Conservation (phyloP, 805 yeast genomes). For the Kluyveromyces nonfermentans region DNA sequence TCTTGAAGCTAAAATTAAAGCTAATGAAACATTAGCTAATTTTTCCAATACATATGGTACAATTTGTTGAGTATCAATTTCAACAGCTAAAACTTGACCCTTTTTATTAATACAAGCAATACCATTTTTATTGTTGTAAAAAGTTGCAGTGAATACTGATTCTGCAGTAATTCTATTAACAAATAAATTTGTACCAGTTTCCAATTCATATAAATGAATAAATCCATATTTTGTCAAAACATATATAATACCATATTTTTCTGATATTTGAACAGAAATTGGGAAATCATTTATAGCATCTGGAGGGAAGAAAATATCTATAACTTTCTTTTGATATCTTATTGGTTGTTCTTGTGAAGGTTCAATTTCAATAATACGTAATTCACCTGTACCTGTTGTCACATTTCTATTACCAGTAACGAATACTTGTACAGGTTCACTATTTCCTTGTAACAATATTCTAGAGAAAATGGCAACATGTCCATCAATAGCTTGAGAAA, state of each 20-base stretch:
- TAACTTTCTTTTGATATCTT: constrained; percentile 70
- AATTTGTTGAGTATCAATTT: constrained; percentile 72
- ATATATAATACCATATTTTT: constrained; percentile 78
- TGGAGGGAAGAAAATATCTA: constrained; percentile 92
- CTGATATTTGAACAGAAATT: constrained; percentile 77
- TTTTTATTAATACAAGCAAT: constrained; percentile 86
- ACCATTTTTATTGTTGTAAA: constrained; percentile 67
- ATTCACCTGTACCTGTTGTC: constrained; percentile 63
- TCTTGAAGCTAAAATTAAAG: constrained; percentile 81
- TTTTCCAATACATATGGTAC: constrained; percentile 84
- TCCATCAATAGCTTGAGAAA: constrained; percentile 95
- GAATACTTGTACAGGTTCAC: constrained; percentile 70
- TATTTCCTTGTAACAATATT: constrained; percentile 63
- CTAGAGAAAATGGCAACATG: constrained; percentile 89
- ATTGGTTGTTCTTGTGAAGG: constrained; percentile 37
- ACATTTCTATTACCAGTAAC: constrained; percentile 87
- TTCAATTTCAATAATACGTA: constrained; percentile 93
- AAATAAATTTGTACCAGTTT: constrained; percentile 83
- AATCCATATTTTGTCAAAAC: constrained; percentile 93
- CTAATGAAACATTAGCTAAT: constrained; percentile 77
- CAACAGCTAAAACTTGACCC: constrained; percentile 92
- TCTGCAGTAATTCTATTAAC: constrained; percentile 95
- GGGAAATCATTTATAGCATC: constrained; percentile 97
- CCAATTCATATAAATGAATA: constrained; percentile 90
- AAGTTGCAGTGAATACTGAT: constrained; percentile 83